These are phyloP conservation scores for Ophiocordyceps camponoti-leonardi DNA, from an alignment of 2,329 filamentous ascomycete genomes.

Conservation along the genomic window DNA sequence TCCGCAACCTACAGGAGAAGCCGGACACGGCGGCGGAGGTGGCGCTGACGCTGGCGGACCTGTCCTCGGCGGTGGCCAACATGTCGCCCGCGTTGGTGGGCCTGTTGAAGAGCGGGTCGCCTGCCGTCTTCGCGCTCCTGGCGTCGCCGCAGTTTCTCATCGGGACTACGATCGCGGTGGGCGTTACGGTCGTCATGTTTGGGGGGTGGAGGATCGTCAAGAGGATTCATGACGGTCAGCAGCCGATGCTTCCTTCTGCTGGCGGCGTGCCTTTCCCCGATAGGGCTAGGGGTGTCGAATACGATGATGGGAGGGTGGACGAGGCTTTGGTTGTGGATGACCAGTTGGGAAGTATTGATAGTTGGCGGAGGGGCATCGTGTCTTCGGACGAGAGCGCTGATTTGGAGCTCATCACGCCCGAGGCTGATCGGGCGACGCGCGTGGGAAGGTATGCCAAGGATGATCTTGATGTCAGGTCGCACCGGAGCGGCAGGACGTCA, in stretches of 20 bases:
- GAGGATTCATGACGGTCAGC: constrained; percentile 40
- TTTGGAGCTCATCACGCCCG: constrained; percentile 38
- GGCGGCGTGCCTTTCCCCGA: constrained; percentile 2
- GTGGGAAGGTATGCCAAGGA: constrained; percentile 13
- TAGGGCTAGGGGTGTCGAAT: constrained; percentile 12
- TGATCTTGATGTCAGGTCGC: constrained; percentile 17
- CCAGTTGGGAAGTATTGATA: constrained; percentile 40
- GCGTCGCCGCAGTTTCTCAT: constrained; percentile 90
- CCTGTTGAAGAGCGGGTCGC: constrained; percentile 63
- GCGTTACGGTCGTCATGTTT: constrained; percentile 89
- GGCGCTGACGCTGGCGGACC: constrained; percentile 78
- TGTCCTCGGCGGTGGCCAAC: constrained; percentile 66
- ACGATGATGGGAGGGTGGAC: neutral
- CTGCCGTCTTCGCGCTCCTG: constrained; percentile 71
- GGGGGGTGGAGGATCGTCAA: constrained; percentile 97
- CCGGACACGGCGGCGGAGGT: constrained; percentile 90
- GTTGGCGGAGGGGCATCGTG: constrained; percentile 39
- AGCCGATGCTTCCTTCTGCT: constrained; percentile 9
- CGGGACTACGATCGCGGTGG: constrained; percentile 72
- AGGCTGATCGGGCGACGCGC: constrained; percentile 30
- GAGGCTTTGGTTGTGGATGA: constrained; percentile 11
- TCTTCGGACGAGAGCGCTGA: constrained; percentile 30
- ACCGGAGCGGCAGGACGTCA: constrained; percentile 14
- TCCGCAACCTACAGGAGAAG: constrained; percentile 50
- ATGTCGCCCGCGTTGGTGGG: constrained; percentile 68